These are phyloP conservation scores for Streptanthus diversifolius DNA, from an alignment of 345 rosid genomes.

Conservation along the genomic window DNA sequence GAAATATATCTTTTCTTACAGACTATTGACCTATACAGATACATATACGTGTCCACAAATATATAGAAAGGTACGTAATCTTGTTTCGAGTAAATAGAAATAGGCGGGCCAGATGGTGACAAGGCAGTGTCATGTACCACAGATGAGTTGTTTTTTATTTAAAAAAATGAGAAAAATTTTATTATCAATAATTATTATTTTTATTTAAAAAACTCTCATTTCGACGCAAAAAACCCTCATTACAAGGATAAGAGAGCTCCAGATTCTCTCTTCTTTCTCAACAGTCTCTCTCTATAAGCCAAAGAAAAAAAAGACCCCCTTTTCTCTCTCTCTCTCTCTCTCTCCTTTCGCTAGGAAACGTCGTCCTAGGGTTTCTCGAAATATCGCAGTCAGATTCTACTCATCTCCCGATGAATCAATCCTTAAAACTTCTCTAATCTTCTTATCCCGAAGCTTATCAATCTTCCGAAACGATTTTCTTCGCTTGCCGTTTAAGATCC, in stretches of 20 bases:
- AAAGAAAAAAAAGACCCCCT: constrained; percentile 22
- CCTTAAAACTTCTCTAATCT: neutral
- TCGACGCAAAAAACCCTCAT: constrained; percentile 49
- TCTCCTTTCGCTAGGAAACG: constrained; percentile 7
- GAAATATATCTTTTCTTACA: neutral
- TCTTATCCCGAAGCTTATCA: constrained; percentile 31
- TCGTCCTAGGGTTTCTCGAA: constrained; percentile 51
- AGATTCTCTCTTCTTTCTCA: constrained; percentile 21
- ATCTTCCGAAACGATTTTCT: constrained; percentile 34
- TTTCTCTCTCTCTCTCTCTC: constrained; percentile 14
- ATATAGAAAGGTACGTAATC: constrained; percentile 1
- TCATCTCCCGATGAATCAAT: constrained; percentile 38
- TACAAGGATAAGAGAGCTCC: constrained; percentile 45
- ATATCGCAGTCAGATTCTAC: constrained; percentile 57
- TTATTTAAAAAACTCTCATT: constrained; percentile 37
- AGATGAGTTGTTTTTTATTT: constrained; percentile 19
- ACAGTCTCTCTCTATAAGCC: constrained; percentile 45
- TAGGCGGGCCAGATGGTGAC: constrained; percentile 39
- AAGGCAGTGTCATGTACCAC: constrained; percentile 48
- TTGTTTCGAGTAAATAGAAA: constrained; percentile 19
- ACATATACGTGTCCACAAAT: constrained; percentile 11
- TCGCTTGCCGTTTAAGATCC: constrained; percentile 48
- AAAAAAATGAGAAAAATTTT: neutral
- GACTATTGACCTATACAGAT: neutral
- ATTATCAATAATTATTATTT: neutral